Base-by-base conservation (phyloP, 1,284 basidiomycete genomes). In the Sporisorium reilianum region DNA sequence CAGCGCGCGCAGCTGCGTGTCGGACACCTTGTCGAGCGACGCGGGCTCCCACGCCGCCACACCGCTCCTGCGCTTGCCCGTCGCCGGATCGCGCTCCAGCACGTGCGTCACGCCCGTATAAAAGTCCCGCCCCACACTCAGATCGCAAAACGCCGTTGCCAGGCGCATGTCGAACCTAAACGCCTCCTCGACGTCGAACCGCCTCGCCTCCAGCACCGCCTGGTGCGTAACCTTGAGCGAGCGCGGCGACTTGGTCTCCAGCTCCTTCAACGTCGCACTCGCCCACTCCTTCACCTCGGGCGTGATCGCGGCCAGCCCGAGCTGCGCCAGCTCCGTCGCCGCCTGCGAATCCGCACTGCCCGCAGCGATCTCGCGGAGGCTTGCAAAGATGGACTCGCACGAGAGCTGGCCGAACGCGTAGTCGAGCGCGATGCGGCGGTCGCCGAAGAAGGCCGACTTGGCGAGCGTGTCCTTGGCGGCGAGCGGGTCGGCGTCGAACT, bases 61-160 rank as follows among this genome's bases (percentile, higher is more conserved):
- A 11, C 81, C 82, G 6, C 68, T 64, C 10, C 76, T 32, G 28
- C 82, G 74, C 65, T 84, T 82, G 34, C 81, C 81, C 16, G 81
- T 83, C 8, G 44, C 54, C 0, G 83, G 83, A 42, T 84, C 82
- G 41, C 78, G 78, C 18, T 66, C 68, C 12, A 84, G 66, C 5
- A 77, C 75, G 60, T 80, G 77, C 10, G 70, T 75, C 0, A 84
- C 83, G 23, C 83, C 83, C 20, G 60, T 76, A 70, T 81, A 75
- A 42, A 84, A 84, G 87, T 88, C 65, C 12, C 81, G 62, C 11
- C 82, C 82, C 26, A 81, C 49, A n/a, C 68, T 59, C 22, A 84
- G 58, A 54, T 84, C 83, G 62, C 80, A 84, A 48, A 84, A 82
- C n/a, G 76, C 80, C 0, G 83, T 82, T 5, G 82, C 75, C 25